Base-by-base conservation (phyloP, 169 alveolate species). In the Plasmodium reichenowi region DNA sequence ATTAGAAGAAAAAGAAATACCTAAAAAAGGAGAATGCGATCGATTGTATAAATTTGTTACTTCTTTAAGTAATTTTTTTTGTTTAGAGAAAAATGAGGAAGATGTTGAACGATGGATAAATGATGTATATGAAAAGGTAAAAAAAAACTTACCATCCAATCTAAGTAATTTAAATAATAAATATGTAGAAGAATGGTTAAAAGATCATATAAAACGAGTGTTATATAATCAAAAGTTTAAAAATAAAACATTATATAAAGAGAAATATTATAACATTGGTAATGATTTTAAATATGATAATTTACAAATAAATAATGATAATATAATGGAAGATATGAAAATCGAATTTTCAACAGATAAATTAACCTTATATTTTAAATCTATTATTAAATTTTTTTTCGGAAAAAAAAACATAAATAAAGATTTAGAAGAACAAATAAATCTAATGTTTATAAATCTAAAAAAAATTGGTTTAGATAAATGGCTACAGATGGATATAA, bases 91-190 rank as follows among this genome's bases (percentile, higher is more conserved):
- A 56, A 80, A 71, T 29, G 83, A 80, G 32, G 32, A 15, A 17
- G 90, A 80, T 54, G 90, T 80, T 60, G 90, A 80, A 7, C 67
- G 90, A 54, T 80, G 90, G 90, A 80, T 80, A 52, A 26, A 29
- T 1, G 83, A 80, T 56, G 90, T 80, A 3, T 80, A 80, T 47
- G 20, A 52, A 47, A 68, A 80, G 29, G n/a, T 80, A 80, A 80
- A 80, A 80, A 22, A 22, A 9, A 66, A 67, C 54, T 80, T 80
- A 62, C 90, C 90, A 80, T 60, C 38, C 12, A 71, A 71, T 45
- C 22, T 80, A 29, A 50, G 80, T 12, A 66, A 26, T 29, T 50
- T 80, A 45, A 80, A 80, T 20, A 58, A 66, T 15, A 72, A 80
- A 17, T 80, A 67, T 80, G 48, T 80, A 45, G 20, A 80, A 56